Base-by-base conservation (phyloP, 78 protist genomes). In the Anaeramoeba flamelloides region DNA sequence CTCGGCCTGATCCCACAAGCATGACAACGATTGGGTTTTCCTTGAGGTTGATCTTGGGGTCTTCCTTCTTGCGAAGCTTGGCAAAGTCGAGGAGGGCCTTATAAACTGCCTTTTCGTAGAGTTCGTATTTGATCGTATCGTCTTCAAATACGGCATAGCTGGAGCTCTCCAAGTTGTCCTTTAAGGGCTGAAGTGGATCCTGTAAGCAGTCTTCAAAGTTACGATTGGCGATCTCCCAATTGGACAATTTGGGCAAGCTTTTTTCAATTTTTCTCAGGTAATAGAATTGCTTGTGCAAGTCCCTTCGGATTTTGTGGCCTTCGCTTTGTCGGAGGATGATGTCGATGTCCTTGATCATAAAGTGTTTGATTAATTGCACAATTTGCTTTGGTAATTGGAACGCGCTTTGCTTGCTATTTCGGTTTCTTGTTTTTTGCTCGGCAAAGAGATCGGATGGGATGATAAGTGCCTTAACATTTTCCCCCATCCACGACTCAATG, bases 1-100 rank as follows among this genome's bases (percentile, higher is more conserved):
- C 99, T 1, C 99, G 82, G 17, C 99, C 99, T 0, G 98, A 97
- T 30, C 99, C 99, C 22, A 97, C 91, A 8, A 96, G 96, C 95
- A 92, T 88, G 33, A 91, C 84, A 1, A 88, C 82, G 17, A 22
- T 40, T 26, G 17, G 34, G 8, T 53, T 53, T 26, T 53, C 69
- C 8, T 26, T 17, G 8, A 26, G 69, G 17, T n/a, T 53, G 69
- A 53, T 26, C 17, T 17, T 53, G 69, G 17, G 17, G 17, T 26
- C 17, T 53, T 53, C 17, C 17, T 53, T 17, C 17, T 53, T 26
- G 17, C 17, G 34, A 53, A 53, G 17, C 69, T 8, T 26, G 34
- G 8, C 17, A 53, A 53, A 53, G 17, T 53, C 69, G 17, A 53
- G 69, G 8, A 53, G 17, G 17, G 69, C 69, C 17, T 53, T 8